Conservation (phyloP, 176 grass and related monocot genomes). For the Cenchrus purpureus region DNA sequence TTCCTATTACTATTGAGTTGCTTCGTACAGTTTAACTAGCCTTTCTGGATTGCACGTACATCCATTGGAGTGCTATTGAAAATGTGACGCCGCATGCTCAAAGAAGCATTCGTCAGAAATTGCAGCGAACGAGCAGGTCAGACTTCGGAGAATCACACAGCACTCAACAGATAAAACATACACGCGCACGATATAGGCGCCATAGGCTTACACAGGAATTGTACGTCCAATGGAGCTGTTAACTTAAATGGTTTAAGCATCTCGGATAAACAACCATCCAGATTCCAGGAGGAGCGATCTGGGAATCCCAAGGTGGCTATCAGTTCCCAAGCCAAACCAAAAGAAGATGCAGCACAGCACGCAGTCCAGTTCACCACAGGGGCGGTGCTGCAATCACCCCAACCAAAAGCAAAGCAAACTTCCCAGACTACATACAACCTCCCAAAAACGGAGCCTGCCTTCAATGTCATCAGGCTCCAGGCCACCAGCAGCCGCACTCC, state of each 20-base stretch:
- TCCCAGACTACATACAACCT: slow-evolving; percentile 5
- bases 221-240: not conserved
- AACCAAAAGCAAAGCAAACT: not conserved
- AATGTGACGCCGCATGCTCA: not conserved
- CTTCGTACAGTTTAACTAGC: not conserved
- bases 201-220: not conserved
- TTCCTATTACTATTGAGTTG: not conserved
- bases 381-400: not conserved
- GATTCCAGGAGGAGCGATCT: not conserved
- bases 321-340: slow-evolving; percentile 13
- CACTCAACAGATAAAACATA: not conserved
- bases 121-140: not conserved
- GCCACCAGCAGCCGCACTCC: slow-evolving; percentile 28
- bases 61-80: no score
- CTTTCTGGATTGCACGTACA: no score
- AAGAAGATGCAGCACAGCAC: not conserved
- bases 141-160: not conserved
- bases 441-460: slow-evolving; percentile 33
- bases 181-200: not conserved
- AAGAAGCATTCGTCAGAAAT: no score
- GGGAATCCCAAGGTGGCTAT: not conserved
- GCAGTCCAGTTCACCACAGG: not conserved
- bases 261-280: not conserved
- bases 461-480: not conserved
- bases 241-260: not conserved